phyloP scores from a whole-genome alignment of 495 filamentous ascomycete genomes.

The Hypoxylon crocopeplum region DNA sequence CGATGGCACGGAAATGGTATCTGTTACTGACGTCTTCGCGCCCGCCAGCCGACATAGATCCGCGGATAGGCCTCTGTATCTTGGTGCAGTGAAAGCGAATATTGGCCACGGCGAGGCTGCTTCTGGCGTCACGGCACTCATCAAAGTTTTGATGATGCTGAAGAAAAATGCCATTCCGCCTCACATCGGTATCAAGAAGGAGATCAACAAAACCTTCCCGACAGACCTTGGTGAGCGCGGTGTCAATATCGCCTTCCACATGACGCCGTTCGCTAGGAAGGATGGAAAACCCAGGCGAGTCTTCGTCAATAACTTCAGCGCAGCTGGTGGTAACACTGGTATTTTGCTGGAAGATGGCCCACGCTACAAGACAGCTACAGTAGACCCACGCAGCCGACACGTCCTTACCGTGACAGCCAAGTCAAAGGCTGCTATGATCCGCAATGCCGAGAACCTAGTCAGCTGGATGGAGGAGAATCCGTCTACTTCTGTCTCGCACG shows the following conservation, averaged over 20 bases:
- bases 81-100: slow-evolving; percentile 89
- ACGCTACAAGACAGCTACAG: slow-evolving; percentile 32
- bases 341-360: slow-evolving; percentile 66
- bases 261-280: slow-evolving; percentile 68
- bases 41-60: slow-evolving; percentile 69
- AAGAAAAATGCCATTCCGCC: slow-evolving; percentile 82
- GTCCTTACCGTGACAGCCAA: slow-evolving; percentile 66
- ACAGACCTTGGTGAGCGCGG: slow-evolving; percentile 75
- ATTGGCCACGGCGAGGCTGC: slow-evolving; percentile 90
- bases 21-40: slow-evolving; percentile 82
- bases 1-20: slow-evolving; percentile 79
- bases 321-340: slow-evolving; percentile 71
- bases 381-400: slow-evolving; percentile 60
- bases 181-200: slow-evolving; percentile 85
- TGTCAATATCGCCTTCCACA: slow-evolving; percentile 66
- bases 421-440: slow-evolving; percentile 60
- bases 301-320: slow-evolving; percentile 76
- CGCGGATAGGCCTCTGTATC: slow-evolving; percentile 72
- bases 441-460: slow-evolving; percentile 58
- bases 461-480: slow-evolving; percentile 61
- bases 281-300: slow-evolving; percentile 64
- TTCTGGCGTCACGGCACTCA: slow-evolving; percentile 80
- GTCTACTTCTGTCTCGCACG: slow-evolving; percentile 57
- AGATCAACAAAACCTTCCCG: slow-evolving; percentile 82
- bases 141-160: slow-evolving; percentile 90